These are phyloP conservation scores for Fistulinella prunicolor DNA, from an alignment of 768 basidiomycete species.

Conservation along the genomic window DNA sequence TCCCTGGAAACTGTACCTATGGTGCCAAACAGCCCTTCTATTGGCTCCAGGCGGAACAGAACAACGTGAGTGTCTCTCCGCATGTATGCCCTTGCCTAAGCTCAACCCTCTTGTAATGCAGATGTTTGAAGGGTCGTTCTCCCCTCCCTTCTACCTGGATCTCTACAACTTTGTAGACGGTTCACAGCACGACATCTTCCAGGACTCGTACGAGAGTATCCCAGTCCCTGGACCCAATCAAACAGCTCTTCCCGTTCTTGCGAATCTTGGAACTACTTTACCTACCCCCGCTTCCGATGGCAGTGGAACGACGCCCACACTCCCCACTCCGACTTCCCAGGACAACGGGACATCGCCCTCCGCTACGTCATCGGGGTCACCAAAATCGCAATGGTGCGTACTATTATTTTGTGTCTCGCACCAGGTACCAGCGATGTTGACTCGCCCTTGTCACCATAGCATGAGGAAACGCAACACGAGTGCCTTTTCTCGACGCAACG, in stretches of 20 bases:
- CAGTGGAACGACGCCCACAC: not conserved
- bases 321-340: not conserved
- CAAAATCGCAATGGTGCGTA: constrained; percentile 14
- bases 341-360: not conserved
- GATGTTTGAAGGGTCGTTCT: constrained; percentile 63
- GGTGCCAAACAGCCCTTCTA: constrained; percentile 71
- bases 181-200: constrained; percentile 71
- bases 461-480: not conserved
- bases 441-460: not conserved
- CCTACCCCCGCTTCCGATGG: not conserved
- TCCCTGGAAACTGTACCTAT: constrained; percentile 65
- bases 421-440: not conserved
- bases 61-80: constrained; percentile 46
- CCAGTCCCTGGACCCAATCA: constrained; percentile 43
- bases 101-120: constrained; percentile 20
- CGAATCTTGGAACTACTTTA: not conserved
- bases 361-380: not conserved
- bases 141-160: constrained; percentile 66
- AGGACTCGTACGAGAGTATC: constrained; percentile 48
- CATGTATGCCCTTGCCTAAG: not conserved
- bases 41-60: constrained; percentile 61
- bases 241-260: constrained; percentile 21
- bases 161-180: constrained; percentile 72
- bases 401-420: not conserved
- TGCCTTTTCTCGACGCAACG: constrained; percentile 9